Percentiles rank a stretch among this genome's conserved stretches.
Evolutionary conservation across 2,329 filamentous ascomycete genomes (phyloP).

Genomic region (Penicillium sp.): DNA sequence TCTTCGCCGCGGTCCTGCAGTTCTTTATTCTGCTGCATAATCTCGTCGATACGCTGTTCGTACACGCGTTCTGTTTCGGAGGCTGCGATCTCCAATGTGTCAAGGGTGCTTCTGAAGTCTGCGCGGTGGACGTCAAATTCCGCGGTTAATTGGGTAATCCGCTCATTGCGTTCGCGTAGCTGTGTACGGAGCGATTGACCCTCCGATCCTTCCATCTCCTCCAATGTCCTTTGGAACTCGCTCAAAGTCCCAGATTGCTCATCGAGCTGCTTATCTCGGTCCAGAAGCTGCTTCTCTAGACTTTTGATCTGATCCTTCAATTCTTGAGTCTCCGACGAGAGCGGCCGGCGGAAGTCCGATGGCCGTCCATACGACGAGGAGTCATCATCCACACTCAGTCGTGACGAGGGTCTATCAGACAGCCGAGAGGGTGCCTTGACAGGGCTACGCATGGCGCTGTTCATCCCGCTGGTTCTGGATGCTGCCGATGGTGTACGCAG

Average conservation of each 20-base stretch:
- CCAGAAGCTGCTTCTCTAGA: slow-evolving; percentile 71
- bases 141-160: slow-evolving; percentile 84
- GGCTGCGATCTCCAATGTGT: slow-evolving; percentile 92
- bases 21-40: slow-evolving; percentile 80
- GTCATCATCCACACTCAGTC: slow-evolving; percentile 41
- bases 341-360: slow-evolving; percentile 31
- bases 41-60: slow-evolving; percentile 58
- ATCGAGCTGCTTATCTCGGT: slow-evolving; percentile 81
- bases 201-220: slow-evolving; percentile 80
- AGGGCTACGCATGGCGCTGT: slow-evolving; percentile 48
- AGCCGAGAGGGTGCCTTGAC: slow-evolving; percentile 39
- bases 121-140: slow-evolving; percentile 95
- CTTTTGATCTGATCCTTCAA: slow-evolving; percentile 71
- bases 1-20: slow-evolving; percentile 80
- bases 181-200: slow-evolving; percentile 73
- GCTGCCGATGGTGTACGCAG: slow-evolving; percentile 56
- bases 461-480: slow-evolving; percentile 29
- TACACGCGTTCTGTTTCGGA: slow-evolving; percentile 94
- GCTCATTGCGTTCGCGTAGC: slow-evolving; percentile 92
- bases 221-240: slow-evolving; percentile 86
- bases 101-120: slow-evolving; percentile 94
- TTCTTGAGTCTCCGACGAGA: slow-evolving; percentile 31
- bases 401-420: slow-evolving; percentile 41
- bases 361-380: slow-evolving; percentile 31
- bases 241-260: slow-evolving; percentile 78